Base-by-base conservation (phyloP, 352 stramenopile species). In the Phytophthora melonis region DNA sequence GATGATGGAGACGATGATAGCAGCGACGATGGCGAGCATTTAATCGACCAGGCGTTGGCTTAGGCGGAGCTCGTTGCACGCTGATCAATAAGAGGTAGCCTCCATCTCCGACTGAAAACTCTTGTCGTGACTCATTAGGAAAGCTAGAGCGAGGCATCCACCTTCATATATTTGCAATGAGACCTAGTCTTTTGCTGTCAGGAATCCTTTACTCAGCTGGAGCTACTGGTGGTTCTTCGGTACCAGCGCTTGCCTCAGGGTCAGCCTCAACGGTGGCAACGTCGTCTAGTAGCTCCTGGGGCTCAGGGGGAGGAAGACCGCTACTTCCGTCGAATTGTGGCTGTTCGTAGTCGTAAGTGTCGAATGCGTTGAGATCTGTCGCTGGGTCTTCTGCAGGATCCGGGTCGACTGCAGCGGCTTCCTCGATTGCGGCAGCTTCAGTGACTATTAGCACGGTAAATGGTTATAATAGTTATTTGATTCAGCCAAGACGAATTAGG, bases 1-100 rank as follows among this genome's bases (percentile, higher is more conserved):
- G 68, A 80, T 43, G 68, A 80, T 49, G 72, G 23, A 34, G 66
- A 77, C 13, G 70, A 80, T 57, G 74, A 79, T 58, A 80, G 72
- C 61, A 80, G 71, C 19, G 74, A 82, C 43, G 68, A 84, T 52
- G 74, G 69, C 3, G 77, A 84, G 54, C 68, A 68, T 63, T 67
- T 81, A 34, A 81, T 81, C 60, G 75, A 65, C 21, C 67, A 68
- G 47, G 68, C 75, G 9, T 58, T 81, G 63, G 75, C 75, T 7
- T 81, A 78, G 57, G 45, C 36, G 16, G 39, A 39, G 16, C 25
- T 18, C 16, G 25, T 18, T 64, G 47, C n/a, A 55, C 61, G 61
- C 47, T 63, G 63, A 62, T 36, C 30, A 60, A 39, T 55, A 59
- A 60, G 23, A 56, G 64, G 30, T 55, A 45, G 3, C 63, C 30